Percentiles rank a stretch among this genome's conserved stretches.
phyloP scores from a whole-genome alignment of 495 filamentous ascomycete species.

The Podospora fimiseda region DNA sequence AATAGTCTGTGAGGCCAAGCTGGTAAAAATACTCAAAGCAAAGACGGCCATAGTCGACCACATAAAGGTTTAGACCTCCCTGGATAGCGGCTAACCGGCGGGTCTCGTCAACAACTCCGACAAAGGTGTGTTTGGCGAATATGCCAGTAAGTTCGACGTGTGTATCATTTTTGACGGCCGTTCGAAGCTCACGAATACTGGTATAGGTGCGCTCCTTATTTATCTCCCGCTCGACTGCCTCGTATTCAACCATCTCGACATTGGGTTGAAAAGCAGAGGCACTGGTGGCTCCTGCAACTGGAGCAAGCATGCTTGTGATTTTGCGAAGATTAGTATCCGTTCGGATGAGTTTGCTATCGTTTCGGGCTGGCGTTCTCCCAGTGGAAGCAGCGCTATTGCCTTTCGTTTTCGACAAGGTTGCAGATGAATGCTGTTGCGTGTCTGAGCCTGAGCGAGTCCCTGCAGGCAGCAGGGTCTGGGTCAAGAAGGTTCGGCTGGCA shows the following conservation, averaged over 20 bases:
- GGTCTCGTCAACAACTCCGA: conserved; percentile 84
- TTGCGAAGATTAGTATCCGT: conserved; percentile 88
- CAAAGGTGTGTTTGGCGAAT: conserved; percentile 85
- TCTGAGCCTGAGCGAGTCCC: conserved; percentile 36
- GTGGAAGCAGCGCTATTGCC: conserved; percentile 16
- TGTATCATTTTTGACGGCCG: conserved; percentile 73
- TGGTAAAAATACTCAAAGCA: conserved; percentile 96
- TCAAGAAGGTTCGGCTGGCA: conserved; percentile 89
- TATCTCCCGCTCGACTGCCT: conserved; percentile 60
- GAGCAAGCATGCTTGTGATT: conserved; percentile 87
- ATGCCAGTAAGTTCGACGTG: conserved; percentile 86
- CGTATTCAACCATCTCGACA: conserved; percentile 49
- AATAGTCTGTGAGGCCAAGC: conserved; percentile 90
- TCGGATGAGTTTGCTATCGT: conserved; percentile 85
- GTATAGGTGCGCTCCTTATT: too few species aligned
- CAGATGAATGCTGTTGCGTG: conserved; percentile 25
- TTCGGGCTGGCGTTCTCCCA: conserved; percentile 46
- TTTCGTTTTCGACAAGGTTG: conserved; percentile 33
- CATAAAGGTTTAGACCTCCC: conserved; percentile 83
- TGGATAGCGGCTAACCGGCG: conserved; percentile 89
- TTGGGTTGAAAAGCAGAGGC: conserved; percentile 2
- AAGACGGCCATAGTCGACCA: conserved; percentile 88
- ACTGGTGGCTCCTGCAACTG: conserved; percentile 24
- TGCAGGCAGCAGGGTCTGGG: conserved; percentile 81
- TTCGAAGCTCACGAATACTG: conserved; percentile 77